Percentiles rank a stretch among this genome's conserved stretches.
These are phyloP conservation scores for Candida adriatica DNA, from an alignment of 805 yeast genomes.

Conservation along the genomic window DNA sequence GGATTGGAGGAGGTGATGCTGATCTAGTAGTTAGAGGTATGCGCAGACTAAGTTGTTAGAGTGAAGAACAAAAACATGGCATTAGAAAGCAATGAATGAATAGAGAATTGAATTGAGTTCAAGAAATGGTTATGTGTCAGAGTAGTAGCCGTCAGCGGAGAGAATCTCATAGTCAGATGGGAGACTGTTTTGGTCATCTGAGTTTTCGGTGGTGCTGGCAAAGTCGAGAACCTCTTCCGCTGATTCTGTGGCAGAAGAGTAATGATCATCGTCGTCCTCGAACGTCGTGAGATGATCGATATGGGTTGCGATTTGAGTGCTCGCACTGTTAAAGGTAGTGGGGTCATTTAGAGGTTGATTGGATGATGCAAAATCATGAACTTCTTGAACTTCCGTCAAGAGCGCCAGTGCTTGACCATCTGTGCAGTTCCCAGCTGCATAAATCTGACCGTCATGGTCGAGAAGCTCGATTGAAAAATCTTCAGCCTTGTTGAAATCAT, in stretches of 20 bases:
- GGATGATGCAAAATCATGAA: neutral
- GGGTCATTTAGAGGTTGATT: neutral
- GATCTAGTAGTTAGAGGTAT: no score
- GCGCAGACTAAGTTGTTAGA: no score
- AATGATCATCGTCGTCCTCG: no score
- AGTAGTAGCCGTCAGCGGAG: conserved; percentile 2
- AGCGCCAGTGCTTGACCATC: conserved; percentile 2
- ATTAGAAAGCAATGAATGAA: no score
- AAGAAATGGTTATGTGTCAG: conserved; percentile 1
- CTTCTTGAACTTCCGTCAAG: conserved; percentile 1
- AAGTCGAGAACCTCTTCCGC: neutral
- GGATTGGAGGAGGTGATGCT: no score
- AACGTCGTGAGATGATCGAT: no score
- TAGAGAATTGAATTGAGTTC: no score
- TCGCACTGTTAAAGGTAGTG: neutral
- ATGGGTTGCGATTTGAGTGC: neutral
- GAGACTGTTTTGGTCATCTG: conserved; percentile 1
- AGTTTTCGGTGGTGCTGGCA: neutral
- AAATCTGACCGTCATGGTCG: conserved; percentile 1
- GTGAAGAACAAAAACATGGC: no score
- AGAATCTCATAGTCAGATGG: conserved; percentile 8
- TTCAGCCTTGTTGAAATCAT: conserved; percentile 1
- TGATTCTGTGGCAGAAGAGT: neutral
- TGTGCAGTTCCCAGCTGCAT: conserved; percentile 1
- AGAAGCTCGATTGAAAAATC: conserved; percentile 3